Evolutionary conservation across 441 rosid genomes (phyloP).

Genomic region (Populus trichocarpa): DNA sequence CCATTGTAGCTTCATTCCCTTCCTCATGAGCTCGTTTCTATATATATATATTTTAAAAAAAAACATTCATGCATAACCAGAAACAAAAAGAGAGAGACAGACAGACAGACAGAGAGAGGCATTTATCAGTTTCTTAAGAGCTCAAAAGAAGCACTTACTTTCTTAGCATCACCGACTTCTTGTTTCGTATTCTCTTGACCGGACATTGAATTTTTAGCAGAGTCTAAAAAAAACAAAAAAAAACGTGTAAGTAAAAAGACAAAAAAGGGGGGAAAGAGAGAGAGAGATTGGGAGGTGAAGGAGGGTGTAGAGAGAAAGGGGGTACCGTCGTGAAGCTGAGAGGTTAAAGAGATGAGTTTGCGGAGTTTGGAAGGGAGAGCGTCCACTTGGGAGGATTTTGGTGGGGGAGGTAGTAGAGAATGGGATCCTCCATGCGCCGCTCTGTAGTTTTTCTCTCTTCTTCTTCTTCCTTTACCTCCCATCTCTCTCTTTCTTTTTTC

Average conservation of each 20-base stretch:
- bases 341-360: slow-evolving; percentile 53
- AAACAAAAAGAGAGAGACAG: neutral
- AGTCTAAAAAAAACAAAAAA: slow-evolving; percentile 15
- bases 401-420: slow-evolving; percentile 74
- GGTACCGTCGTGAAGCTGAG: slow-evolving; percentile 21
- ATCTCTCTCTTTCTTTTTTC: slow-evolving; percentile 27
- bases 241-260: neutral
- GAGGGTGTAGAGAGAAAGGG: neutral
- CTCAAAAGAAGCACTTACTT: neutral
- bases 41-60: neutral
- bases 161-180: slow-evolving; percentile 8
- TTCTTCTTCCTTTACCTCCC: slow-evolving; percentile 79
- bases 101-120: neutral
- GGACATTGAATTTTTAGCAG: slow-evolving; percentile 22
- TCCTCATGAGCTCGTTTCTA: slow-evolving; percentile 20
- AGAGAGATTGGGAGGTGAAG: neutral
- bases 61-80: neutral
- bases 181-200: slow-evolving; percentile 18
- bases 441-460: slow-evolving; percentile 78
- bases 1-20: neutral
- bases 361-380: slow-evolving; percentile 85
- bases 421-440: slow-evolving; percentile 74
- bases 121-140: neutral
- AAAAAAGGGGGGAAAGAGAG: neutral
- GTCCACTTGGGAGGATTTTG: slow-evolving; percentile 63